Percentiles rank a stretch among this genome's conserved stretches.
Evolutionary conservation across 768 basidiomycete species (phyloP).

Genomic region (Cyclocybe aegerita): DNA sequence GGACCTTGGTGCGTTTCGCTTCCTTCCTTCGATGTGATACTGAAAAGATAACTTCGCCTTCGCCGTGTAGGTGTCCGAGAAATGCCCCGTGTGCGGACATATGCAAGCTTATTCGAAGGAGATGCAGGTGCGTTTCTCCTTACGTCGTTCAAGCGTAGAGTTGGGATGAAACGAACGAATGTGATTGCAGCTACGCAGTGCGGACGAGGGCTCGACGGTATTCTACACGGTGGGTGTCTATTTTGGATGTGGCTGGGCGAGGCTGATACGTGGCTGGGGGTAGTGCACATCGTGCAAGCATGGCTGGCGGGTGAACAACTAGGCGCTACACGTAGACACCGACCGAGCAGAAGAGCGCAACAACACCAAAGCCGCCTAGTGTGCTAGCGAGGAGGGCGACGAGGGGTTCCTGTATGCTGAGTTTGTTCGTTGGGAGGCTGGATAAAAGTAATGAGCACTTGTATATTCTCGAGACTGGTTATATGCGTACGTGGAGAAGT

Average conservation of each 20-base stretch:
- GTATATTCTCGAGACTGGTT: conserved; percentile 2
- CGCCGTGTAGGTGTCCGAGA: conserved; percentile 71
- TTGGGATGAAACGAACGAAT: conserved; percentile 2
- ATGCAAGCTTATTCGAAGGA: conserved; percentile 86
- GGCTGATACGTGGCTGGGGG: conserved; percentile 14
- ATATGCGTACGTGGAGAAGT: conserved; percentile 77
- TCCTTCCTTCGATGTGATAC: not conserved
- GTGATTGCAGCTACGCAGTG: conserved; percentile 68
- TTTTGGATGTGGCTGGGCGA: not conserved
- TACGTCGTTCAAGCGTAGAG: not conserved
- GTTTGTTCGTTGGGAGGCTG: conserved; percentile 75
- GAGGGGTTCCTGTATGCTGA: conserved; percentile 62
- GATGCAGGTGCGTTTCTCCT: conserved; percentile 60
- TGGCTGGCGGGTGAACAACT: conserved; percentile 85
- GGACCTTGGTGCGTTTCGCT: conserved; percentile 39
- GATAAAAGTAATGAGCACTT: conserved; percentile 9
- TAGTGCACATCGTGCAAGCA: conserved; percentile 78
- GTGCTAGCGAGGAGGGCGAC: conserved; percentile 74
- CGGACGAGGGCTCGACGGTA: conserved; percentile 93
- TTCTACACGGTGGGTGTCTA: conserved; percentile 79
- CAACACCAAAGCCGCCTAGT: conserved; percentile 86
- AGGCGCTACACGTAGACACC: conserved; percentile 76
- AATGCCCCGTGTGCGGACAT: conserved; percentile 86
- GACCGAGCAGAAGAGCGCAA: conserved; percentile 83
- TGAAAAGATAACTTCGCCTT: not conserved